phyloP scores from a whole-genome alignment of 805 yeast species.

The Groenewaldozyma salmanticensis region DNA sequence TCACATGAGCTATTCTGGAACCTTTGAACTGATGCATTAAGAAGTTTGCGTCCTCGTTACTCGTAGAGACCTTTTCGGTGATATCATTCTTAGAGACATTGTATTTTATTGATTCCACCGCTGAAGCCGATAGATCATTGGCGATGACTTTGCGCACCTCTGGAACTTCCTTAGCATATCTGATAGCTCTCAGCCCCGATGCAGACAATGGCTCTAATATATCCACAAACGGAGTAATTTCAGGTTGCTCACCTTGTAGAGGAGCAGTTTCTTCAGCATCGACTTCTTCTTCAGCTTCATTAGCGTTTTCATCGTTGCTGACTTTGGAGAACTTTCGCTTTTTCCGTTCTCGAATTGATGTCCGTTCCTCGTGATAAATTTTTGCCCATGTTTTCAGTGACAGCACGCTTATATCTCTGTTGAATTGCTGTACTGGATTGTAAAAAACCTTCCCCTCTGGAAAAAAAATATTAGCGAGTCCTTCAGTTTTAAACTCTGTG shows the following conservation, averaged over 20 bases:
- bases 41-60: slow-evolving; percentile 85
- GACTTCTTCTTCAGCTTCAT: slow-evolving; percentile 2
- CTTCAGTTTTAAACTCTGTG: slow-evolving; percentile 41
- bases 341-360: slow-evolving; percentile 21
- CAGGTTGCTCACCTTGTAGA: slow-evolving; percentile 4
- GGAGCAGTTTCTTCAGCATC: slow-evolving; percentile 3
- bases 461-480: slow-evolving; percentile 71
- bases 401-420: slow-evolving; percentile 78
- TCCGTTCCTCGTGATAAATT: slow-evolving; percentile 36
- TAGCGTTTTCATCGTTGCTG: slow-evolving; percentile 6
- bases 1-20: slow-evolving; percentile 46
- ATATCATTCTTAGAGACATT: slow-evolving; percentile 64
- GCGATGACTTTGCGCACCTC: slow-evolving; percentile 66
- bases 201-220: slow-evolving; percentile 90
- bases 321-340: slow-evolving; percentile 13
- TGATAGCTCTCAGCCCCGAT: slow-evolving; percentile 85
- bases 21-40: slow-evolving; percentile 45
- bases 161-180: slow-evolving; percentile 90
- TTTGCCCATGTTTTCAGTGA: slow-evolving; percentile 84
- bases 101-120: slow-evolving; percentile 68
- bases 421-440: slow-evolving; percentile 94
- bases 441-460: slow-evolving; percentile 82
- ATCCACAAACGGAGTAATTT: slow-evolving; percentile 40
- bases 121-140: slow-evolving; percentile 78
- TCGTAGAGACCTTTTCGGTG: slow-evolving; percentile 46